These are phyloP conservation scores for Botrytis elliptica DNA, from an alignment of 2,329 filamentous ascomycete species.

Conservation along the genomic window DNA sequence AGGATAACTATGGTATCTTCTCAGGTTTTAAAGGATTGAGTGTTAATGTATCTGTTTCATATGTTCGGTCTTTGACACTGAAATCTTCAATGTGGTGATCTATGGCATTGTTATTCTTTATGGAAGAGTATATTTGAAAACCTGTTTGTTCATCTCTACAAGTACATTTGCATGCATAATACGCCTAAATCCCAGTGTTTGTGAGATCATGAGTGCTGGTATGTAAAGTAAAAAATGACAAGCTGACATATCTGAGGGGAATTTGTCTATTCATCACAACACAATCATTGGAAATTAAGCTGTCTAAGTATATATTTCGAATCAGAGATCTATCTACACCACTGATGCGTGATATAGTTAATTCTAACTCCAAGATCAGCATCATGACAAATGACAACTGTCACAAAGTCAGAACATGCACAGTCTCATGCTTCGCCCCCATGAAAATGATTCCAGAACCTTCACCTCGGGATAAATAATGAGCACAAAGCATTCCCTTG, in stretches of 20 bases:
- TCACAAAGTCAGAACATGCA: not conserved
- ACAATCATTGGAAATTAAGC: too few species aligned
- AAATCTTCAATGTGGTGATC: rapidly evolving
- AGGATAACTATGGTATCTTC: not conserved
- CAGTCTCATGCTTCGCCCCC: not conserved
- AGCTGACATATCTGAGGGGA: too few species aligned
- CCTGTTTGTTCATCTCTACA: not conserved
- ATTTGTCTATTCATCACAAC: too few species aligned
- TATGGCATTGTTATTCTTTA: not conserved
- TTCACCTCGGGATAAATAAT: not conserved
- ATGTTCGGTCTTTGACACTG: not conserved
- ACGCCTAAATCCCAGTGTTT: too few species aligned
- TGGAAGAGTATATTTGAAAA: not conserved
- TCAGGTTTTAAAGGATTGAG: not conserved
- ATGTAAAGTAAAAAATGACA: too few species aligned
- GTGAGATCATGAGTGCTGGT: too few species aligned
- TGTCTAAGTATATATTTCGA: too few species aligned
- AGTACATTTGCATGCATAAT: rapidly evolving
- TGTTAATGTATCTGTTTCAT: not conserved
- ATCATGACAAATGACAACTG: too few species aligned
- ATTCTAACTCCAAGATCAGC: too few species aligned
- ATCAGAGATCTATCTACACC: too few species aligned
- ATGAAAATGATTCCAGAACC: not conserved
- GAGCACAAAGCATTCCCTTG: not conserved
- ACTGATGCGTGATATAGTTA: too few species aligned